These are phyloP conservation scores for Quercus lobata DNA, from an alignment of 331 rosid species.

Conservation along the genomic window DNA sequence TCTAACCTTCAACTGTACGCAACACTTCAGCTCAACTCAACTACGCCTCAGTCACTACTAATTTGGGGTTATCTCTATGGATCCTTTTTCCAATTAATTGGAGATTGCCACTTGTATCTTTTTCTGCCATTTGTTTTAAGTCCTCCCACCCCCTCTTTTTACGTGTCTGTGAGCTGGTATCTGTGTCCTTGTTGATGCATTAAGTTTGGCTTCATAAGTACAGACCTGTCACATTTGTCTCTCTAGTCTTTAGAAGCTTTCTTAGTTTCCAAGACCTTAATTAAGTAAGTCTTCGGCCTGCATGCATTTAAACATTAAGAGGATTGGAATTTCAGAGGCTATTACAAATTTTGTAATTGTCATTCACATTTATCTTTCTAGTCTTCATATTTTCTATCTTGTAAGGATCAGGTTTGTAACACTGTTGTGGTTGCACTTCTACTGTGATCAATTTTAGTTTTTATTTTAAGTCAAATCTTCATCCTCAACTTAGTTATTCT, in stretches of 20 bases:
- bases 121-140: not conserved
- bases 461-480: not conserved
- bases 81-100: not conserved
- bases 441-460: not conserved
- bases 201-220: not conserved
- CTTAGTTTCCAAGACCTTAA: not conserved
- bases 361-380: not conserved
- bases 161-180: not conserved
- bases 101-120: not conserved
- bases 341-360: not conserved
- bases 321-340: not conserved
- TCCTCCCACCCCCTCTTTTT: not conserved
- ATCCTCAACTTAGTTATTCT: not conserved
- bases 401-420: not conserved
- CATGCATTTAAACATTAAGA: not conserved
- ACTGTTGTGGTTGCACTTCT: not conserved
- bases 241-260: not conserved
- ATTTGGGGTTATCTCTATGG: not conserved
- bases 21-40: not conserved
- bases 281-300: not conserved
- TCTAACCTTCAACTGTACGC: not conserved
- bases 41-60: not conserved
- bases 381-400: not conserved
- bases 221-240: not conserved
- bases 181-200: not conserved